phyloP scores from a whole-genome alignment of 805 yeast genomes.

The Candida endomychidarum region DNA sequence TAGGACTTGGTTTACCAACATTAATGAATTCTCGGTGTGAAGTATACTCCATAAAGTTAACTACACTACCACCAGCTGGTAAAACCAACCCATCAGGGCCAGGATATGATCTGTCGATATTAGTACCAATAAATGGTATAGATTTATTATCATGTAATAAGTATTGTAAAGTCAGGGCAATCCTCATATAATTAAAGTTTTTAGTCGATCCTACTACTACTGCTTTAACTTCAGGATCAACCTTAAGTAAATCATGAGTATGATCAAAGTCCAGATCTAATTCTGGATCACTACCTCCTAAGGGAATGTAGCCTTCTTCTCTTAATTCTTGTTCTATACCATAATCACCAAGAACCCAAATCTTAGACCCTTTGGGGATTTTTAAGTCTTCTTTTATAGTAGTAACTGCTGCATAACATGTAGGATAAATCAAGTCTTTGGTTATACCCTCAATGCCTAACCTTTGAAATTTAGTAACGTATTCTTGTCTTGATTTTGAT shows the following conservation, averaged over 20 bases:
- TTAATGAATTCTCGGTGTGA: slow-evolving; percentile 31
- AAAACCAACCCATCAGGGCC: slow-evolving; percentile 36
- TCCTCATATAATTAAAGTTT: slow-evolving; percentile 35
- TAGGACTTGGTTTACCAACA: slow-evolving; percentile 40
- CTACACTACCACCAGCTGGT: slow-evolving; percentile 45
- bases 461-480: slow-evolving; percentile 30
- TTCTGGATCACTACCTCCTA: slow-evolving; percentile 34
- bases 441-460: slow-evolving; percentile 30
- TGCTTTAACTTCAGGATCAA: slow-evolving; percentile 40
- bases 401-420: slow-evolving; percentile 38
- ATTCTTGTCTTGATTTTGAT: slow-evolving; percentile 33
- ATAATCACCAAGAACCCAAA: slow-evolving; percentile 42
- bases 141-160: slow-evolving; percentile 29
- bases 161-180: slow-evolving; percentile 38
- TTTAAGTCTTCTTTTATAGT: slow-evolving; percentile 23
- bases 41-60: slow-evolving; percentile 37
- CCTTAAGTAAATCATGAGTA: slow-evolving; percentile 25
- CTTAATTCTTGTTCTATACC: slow-evolving; percentile 38
- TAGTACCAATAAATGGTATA: slow-evolving; percentile 40
- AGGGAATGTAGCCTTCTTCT: slow-evolving; percentile 32
- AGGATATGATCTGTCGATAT: slow-evolving; percentile 42
- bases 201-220: slow-evolving; percentile 43
- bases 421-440: slow-evolving; percentile 34
- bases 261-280: slow-evolving; percentile 27
- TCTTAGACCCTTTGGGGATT: slow-evolving; percentile 30